phyloP scores from a whole-genome alignment of 2,329 filamentous ascomycete genomes.

The Aspergillus neoniger region DNA sequence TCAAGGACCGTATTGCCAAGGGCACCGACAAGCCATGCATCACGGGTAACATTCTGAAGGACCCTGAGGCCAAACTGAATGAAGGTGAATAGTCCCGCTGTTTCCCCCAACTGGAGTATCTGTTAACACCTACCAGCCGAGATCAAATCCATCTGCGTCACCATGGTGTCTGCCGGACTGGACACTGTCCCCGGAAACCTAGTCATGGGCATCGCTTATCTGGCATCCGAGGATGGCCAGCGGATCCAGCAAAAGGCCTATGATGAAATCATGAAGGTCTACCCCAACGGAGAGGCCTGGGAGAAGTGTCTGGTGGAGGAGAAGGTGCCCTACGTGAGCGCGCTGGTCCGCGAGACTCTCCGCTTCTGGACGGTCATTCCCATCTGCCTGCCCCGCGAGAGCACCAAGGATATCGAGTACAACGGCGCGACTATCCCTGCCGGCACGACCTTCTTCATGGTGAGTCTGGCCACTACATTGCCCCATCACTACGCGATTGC shows the following conservation, averaged over 20 bases:
- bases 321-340: conserved; percentile 74
- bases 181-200: conserved; percentile 80
- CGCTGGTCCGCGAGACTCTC: conserved; percentile 75
- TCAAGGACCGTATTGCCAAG: conserved; percentile 62
- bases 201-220: conserved; percentile 76
- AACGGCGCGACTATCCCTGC: conserved; percentile 68
- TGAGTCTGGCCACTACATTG: conserved; percentile 27
- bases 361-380: conserved; percentile 80
- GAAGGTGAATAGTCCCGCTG: conserved; percentile 49
- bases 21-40: conserved; percentile 70
- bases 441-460: conserved; percentile 79
- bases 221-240: conserved; percentile 68
- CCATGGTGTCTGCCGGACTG: conserved; percentile 78
- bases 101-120: not conserved
- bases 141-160: conserved; percentile 77
- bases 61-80: conserved; percentile 69
- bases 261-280: conserved; percentile 68
- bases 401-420: conserved; percentile 71
- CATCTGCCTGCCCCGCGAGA: conserved; percentile 72
- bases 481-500: not conserved
- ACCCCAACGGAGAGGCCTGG: conserved; percentile 76
- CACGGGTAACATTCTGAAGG: conserved; percentile 69
- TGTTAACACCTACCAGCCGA: conserved; percentile 56
- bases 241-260: conserved; percentile 70
- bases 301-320: conserved; percentile 71